Evolutionary conservation across 495 filamentous ascomycete species (phyloP).

Genomic region (Penicillium soppii): DNA sequence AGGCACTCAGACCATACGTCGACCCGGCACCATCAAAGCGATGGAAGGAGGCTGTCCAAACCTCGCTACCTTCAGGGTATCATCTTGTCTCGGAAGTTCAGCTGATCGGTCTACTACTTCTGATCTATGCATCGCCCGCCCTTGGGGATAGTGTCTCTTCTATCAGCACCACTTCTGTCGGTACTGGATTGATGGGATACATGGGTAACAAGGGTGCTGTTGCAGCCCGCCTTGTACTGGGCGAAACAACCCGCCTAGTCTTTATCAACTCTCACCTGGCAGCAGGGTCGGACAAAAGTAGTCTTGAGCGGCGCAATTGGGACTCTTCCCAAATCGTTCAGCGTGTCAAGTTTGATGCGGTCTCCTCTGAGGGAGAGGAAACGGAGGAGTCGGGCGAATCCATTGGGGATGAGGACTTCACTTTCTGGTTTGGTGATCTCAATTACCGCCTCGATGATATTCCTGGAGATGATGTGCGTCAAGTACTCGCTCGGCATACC

Average conservation of each 20-base stretch:
- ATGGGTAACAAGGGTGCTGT: slow-evolving; percentile 96
- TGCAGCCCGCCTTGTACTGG: slow-evolving; percentile 76
- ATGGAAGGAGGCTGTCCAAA: slow-evolving; percentile 74
- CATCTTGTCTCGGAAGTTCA: slow-evolving; percentile 75
- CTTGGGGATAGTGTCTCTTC: slow-evolving; percentile 69
- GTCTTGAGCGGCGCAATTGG: slow-evolving; percentile 84
- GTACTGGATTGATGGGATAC: slow-evolving; percentile 86
- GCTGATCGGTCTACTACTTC: slow-evolving; percentile 78
- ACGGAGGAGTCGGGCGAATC: slow-evolving; percentile 53
- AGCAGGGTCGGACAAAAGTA: slow-evolving; percentile 74
- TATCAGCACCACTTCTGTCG: slow-evolving; percentile 74
- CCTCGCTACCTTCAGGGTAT: slow-evolving; percentile 76
- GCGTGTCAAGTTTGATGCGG: slow-evolving; percentile 72
- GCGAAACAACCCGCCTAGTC: slow-evolving; percentile 82
- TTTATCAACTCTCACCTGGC: slow-evolving; percentile 92
- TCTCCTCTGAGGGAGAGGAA: slow-evolving; percentile 55
- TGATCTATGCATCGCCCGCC: slow-evolving; percentile 79
- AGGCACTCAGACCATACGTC: slow-evolving; percentile 66
- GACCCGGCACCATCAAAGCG: slow-evolving; percentile 67
- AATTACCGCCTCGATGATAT: slow-evolving; percentile 92
- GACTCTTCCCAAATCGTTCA: slow-evolving; percentile 75
- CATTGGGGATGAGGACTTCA: slow-evolving; percentile 90
- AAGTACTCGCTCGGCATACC: slow-evolving; percentile 79
- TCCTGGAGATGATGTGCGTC: slow-evolving; percentile 85
- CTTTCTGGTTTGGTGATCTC: slow-evolving; percentile 95